A percentile compares a stretch with the other conserved stretches of the same genome.
These are phyloP conservation scores for Hanseniaspora mollemarum DNA, from an alignment of 805 yeast species.

Conservation along the genomic window DNA sequence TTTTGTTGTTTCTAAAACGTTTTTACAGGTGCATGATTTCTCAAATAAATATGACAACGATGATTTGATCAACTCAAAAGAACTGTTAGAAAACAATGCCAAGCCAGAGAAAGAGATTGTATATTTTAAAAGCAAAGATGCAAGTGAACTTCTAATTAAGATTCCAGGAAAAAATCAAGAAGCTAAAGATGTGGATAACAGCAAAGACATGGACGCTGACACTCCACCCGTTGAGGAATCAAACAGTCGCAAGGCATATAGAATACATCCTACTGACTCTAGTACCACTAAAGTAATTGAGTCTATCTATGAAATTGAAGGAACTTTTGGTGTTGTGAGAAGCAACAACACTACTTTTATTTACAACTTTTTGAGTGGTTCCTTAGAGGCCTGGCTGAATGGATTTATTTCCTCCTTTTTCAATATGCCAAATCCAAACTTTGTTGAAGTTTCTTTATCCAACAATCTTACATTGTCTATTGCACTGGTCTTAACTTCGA, in stretches of 20 bases:
- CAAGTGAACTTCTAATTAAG: not conserved
- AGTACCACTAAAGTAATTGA: constrained; percentile 58
- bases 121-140: not conserved
- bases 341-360: constrained; percentile 73
- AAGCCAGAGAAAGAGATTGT: not conserved
- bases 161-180: not conserved
- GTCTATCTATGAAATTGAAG: constrained; percentile 56
- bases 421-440: constrained; percentile 78
- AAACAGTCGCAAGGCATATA: constrained; percentile 16
- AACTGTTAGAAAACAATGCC: constrained; percentile 18
- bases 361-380: constrained; percentile 57
- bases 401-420: constrained; percentile 74
- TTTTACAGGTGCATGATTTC: constrained; percentile 71
- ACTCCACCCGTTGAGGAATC: constrained; percentile 8
- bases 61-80: constrained; percentile 18
- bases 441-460: constrained; percentile 70
- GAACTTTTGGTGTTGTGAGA: constrained; percentile 57
- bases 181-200: constrained; percentile 1
- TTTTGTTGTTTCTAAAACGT: constrained; percentile 66
- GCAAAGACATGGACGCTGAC: not conserved
- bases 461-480: constrained; percentile 64
- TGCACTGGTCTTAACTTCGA: constrained; percentile 55
- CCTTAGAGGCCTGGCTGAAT: constrained; percentile 83
- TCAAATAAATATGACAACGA: constrained; percentile 13
- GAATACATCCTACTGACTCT: constrained; percentile 47